These are phyloP conservation scores for Lasiosphaeris hirsuta DNA, from an alignment of 495 filamentous ascomycete genomes.

Conservation along the genomic window DNA sequence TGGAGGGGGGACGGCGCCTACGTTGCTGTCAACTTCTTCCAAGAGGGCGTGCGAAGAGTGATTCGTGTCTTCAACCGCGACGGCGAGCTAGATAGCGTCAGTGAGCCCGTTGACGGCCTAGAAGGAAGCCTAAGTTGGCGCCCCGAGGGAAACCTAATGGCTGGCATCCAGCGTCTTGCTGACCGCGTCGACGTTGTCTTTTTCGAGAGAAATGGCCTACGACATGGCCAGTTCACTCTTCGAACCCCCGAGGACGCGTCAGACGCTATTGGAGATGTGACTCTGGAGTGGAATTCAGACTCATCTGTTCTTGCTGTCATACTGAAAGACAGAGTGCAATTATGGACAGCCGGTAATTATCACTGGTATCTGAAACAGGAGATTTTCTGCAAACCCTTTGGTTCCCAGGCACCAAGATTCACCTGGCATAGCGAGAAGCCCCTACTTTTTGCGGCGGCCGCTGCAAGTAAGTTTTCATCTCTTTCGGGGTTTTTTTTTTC, in stretches of 20 bases:
- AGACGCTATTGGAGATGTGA: conserved; percentile 55
- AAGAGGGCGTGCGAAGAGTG: conserved; percentile 62
- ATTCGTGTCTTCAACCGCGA: conserved; percentile 89
- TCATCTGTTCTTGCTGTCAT: conserved; percentile 84
- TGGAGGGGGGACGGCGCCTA: conserved; percentile 96
- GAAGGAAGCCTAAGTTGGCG: conserved; percentile 88
- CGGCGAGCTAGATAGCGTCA: conserved; percentile 83
- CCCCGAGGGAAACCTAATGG: conserved; percentile 84
- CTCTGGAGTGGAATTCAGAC: conserved; percentile 82
- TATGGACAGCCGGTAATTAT: conserved; percentile 98
- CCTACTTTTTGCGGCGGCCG: conserved; percentile 56
- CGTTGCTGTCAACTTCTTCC: conserved; percentile 78
- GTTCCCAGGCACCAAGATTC: conserved; percentile 20
- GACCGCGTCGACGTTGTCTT: conserved; percentile 81
- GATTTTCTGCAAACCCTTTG: conserved; percentile 41
- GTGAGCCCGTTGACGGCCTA: conserved; percentile 87
- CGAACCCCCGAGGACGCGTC: conserved; percentile 56
- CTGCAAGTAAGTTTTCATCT: conserved; percentile 33
- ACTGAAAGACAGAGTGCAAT: conserved; percentile 70
- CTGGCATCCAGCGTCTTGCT: conserved; percentile 68
- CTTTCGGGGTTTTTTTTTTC: conserved; percentile 1
- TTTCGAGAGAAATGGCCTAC: conserved; percentile 92
- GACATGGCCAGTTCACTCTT: conserved; percentile 87
- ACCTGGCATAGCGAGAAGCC: conserved; percentile 85
- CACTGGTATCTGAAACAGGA: conserved; percentile 99